A percentile compares a stretch with the other conserved stretches of the same genome.
Evolutionary conservation across 148 eudicot species (phyloP).

Genomic region (Talinum fruticosum): DNA sequence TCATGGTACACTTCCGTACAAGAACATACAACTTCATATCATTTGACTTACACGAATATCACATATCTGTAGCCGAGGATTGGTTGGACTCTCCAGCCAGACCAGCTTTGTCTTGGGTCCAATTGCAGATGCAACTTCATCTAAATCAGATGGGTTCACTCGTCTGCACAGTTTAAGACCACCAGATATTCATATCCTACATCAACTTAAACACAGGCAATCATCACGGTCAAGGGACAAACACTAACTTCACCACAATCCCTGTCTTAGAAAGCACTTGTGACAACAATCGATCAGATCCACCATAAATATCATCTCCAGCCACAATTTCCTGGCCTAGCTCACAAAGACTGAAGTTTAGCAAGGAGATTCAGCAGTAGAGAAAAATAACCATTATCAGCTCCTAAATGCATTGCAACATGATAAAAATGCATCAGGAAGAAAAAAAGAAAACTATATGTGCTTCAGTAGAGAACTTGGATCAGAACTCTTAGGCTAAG

Average conservation of each 20-base stretch:
- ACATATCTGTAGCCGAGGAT: constrained; percentile 92
- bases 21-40: neutral
- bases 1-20: no score
- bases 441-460: neutral
- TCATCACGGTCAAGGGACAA: neutral
- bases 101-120: constrained; percentile 89
- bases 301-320: constrained; percentile 96
- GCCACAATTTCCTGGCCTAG: constrained; percentile 95
- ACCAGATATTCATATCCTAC: constrained; percentile 6
- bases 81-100: constrained; percentile 98
- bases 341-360: constrained; percentile 6
- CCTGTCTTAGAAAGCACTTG: constrained; percentile 79
- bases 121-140: constrained; percentile 90
- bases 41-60: constrained; percentile 71
- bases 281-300: constrained; percentile 91
- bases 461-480: neutral
- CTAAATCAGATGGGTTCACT: constrained; percentile 66
- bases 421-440: neutral
- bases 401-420: neutral
- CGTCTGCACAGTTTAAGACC: constrained; percentile 41
- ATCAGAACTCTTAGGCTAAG: neutral
- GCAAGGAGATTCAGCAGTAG: neutral
- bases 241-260: constrained; percentile 78
- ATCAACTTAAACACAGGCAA: neutral
- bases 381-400: neutral